Evolutionary conservation across 2,329 filamentous ascomycete species (phyloP), one percentile per base, ranked within the genome.

Genomic region (Fusarium sulawesiense): DNA sequence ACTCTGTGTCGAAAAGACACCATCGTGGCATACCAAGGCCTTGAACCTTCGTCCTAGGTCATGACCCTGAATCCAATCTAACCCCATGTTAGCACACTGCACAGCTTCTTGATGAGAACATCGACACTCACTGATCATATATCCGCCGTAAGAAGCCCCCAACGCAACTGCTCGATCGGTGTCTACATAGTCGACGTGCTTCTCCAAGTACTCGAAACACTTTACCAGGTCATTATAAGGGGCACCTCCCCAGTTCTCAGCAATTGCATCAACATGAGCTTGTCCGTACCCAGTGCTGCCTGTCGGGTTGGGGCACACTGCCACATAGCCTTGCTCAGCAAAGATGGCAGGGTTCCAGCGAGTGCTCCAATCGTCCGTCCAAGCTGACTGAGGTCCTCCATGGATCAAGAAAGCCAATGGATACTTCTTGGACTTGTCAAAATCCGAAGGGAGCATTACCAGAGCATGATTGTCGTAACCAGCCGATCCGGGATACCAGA

Each of bases 11-110:
- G 89, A 92, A 79, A 94, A 96, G 56, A 94, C 91, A 49, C 94
- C 94, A 73, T 97, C 93, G 77, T 97, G 94, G 74, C 91, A 94
- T 29, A 97, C 93, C 6, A 98, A 85, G 0, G 93, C 93, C 79
- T 93, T 93, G 86, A 98, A 97, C 72, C 91, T 89, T 29, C 93
- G 89, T 21, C 93, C 94, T 0, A 98, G 86, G 2, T 88, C 86
- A 68, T 96, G 92, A 10, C 94, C 94, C 80, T 97, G 93, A 73
- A 97, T 93, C 94, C 94, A 97, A 78, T 97, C 86, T 86, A 37
- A 64, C 12, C 80, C 78, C 77, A 7, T 25, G 66, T 79, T 44
- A 80, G 74, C 27, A 29, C 12, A 27, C 30, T 21, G n/a, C 14
- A n/a, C 14, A 12, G 14, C 27, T 25, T 41, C 14, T 29, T 16